Evolutionary conservation across 192 early-diverging fungal genomes (phyloP).

Genomic region (Rhizophagus sp.): DNA sequence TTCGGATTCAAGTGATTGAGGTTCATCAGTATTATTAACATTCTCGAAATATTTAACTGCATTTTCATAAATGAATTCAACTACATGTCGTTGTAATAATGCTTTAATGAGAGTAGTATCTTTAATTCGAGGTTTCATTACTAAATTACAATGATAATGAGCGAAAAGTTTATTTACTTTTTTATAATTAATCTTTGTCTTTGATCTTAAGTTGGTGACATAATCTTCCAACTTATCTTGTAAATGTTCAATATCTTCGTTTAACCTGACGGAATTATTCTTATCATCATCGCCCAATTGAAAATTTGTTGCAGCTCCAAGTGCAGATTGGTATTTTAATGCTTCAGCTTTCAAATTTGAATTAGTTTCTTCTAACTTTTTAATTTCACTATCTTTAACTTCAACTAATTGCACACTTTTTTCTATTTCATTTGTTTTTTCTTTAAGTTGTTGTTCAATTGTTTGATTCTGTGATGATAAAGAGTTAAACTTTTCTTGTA

Average conservation of each 20-base stretch:
- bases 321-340: conserved; percentile 8
- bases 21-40: not conserved
- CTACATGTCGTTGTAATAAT: not conserved
- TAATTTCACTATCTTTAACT: not conserved
- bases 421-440: too few relatives aligned
- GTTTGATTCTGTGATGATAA: too few relatives aligned
- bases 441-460: too few relatives aligned
- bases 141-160: not conserved
- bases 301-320: not conserved
- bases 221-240: not conserved
- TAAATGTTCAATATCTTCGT: not conserved
- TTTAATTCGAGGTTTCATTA: not conserved
- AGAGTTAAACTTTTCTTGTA: too few relatives aligned
- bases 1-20: not conserved
- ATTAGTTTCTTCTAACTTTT: not conserved
- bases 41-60: not conserved
- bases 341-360: not conserved
- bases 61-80: not conserved
- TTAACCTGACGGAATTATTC: conserved; percentile 2
- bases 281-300: not conserved
- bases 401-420: not conserved
- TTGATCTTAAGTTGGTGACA: not conserved
- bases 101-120: not conserved
- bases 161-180: not conserved
- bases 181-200: not conserved